phyloP scores from a whole-genome alignment of 2,329 filamentous ascomycete species.

The Arthrobotrys musiformis region DNA sequence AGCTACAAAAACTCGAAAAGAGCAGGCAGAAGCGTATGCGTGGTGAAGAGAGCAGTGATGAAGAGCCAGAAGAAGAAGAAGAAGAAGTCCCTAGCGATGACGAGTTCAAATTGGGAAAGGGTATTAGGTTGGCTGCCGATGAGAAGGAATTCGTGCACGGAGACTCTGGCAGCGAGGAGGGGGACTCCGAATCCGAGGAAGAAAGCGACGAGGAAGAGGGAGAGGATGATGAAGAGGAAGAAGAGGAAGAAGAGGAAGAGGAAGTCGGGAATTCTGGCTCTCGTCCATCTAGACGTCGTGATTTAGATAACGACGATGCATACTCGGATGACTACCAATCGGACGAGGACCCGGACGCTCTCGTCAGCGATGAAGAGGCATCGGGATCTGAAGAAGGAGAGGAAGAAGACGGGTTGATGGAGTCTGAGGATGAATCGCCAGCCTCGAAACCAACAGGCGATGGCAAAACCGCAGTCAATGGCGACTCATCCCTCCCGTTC shows the following conservation, averaged over 20 bases:
- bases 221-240: conserved; percentile 63
- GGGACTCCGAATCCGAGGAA: conserved; percentile 36
- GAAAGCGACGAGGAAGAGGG: conserved; percentile 59
- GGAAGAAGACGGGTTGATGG: conserved; percentile 71
- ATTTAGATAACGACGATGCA: conserved; percentile 70
- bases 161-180: conserved; percentile 29
- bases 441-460: conserved; percentile 67
- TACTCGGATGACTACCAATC: conserved; percentile 67
- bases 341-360: conserved; percentile 64
- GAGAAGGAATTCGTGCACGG: conserved; percentile 64
- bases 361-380: conserved; percentile 63
- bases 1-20: conserved; percentile 82
- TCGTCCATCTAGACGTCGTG: conserved; percentile 65
- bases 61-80: conserved; percentile 70
- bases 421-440: conserved; percentile 67
- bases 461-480: conserved; percentile 63
- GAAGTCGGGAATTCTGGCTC: conserved; percentile 64
- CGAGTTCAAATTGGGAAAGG: conserved; percentile 71
- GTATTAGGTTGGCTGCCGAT: conserved; percentile 63
- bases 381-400: conserved; percentile 76
- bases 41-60: conserved; percentile 77
- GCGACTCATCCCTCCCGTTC: conserved; percentile 74
- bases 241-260: conserved; percentile 67
- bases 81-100: conserved; percentile 67
- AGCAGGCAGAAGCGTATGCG: conserved; percentile 86